Conservation (phyloP, 495 filamentous ascomycete genomes). For the Penicillium angulare region DNA sequence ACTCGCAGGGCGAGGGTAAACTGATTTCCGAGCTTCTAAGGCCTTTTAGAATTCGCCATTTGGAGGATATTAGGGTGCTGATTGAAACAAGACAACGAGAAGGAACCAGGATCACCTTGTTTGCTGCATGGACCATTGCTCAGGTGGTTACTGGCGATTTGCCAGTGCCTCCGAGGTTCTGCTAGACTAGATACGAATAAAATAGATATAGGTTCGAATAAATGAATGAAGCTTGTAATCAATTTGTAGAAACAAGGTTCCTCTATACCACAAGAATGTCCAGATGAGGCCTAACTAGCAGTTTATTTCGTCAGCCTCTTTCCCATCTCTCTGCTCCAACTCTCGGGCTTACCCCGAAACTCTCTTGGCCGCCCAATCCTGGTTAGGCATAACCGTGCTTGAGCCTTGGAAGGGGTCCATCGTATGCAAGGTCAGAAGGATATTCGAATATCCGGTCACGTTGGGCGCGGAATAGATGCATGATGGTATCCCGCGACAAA, state of each 20-base stretch:
- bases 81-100: not conserved
- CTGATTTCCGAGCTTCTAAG: not conserved
- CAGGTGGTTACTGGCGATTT: no score
- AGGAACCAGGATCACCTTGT: no score
- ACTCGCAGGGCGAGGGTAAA: not conserved
- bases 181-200: no score
- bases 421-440: conserved; percentile 5
- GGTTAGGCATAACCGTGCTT: conserved; percentile 4
- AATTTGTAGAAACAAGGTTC: no score
- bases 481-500: conserved; percentile 10
- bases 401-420: no score
- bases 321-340: not conserved
- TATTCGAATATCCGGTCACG: conserved; percentile 3
- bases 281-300: not conserved
- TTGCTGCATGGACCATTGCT: no score
- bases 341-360: conserved; percentile 17
- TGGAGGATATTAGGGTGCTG: no score
- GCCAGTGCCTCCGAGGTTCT: no score
- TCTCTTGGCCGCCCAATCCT: not conserved
- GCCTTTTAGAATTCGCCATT: not conserved
- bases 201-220: no score
- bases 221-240: no score
- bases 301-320: not conserved
- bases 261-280: not conserved
- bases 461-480: not conserved